Percentiles rank a stretch among this genome's conserved stretches.
These are phyloP conservation scores for Gaeumannomyces tritici DNA, from an alignment of 2,329 filamentous ascomycete genomes.

Conservation along the genomic window DNA sequence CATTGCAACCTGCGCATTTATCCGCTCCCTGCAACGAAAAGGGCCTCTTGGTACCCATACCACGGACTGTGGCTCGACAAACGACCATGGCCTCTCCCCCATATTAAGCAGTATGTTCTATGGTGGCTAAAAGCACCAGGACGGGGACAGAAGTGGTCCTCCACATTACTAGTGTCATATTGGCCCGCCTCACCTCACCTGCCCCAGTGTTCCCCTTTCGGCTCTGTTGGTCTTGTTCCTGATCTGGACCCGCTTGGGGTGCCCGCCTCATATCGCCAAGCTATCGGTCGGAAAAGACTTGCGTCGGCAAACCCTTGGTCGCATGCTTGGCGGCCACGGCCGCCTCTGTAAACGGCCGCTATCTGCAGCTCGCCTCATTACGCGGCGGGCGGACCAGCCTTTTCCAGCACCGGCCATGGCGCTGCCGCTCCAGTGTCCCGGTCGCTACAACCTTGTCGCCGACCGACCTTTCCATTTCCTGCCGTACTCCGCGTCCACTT, in stretches of 20 bases:
- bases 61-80: not conserved
- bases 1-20: not conserved
- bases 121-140: not conserved
- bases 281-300: not conserved
- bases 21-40: not conserved
- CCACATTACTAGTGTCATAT: not conserved
- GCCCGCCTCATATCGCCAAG: not conserved
- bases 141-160: not conserved
- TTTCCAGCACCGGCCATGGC: not conserved
- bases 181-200: not conserved
- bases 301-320: not conserved
- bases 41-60: no score
- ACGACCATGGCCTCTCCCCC: no score
- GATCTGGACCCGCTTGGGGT: not conserved
- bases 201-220: not conserved
- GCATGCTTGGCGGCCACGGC: not conserved
- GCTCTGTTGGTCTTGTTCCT: no score
- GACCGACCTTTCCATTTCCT: not conserved
- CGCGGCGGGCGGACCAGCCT: no score
- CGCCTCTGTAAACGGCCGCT: not conserved
- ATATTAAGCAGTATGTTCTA: not conserved
- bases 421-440: not conserved
- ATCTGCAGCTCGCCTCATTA: not conserved
- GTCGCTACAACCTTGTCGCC: not conserved
- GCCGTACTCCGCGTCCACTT: not conserved